Evolutionary conservation across 805 yeast genomes (phyloP), one percentile per base, ranked within the genome.

Genomic region (Pichia sporocuriosa): DNA sequence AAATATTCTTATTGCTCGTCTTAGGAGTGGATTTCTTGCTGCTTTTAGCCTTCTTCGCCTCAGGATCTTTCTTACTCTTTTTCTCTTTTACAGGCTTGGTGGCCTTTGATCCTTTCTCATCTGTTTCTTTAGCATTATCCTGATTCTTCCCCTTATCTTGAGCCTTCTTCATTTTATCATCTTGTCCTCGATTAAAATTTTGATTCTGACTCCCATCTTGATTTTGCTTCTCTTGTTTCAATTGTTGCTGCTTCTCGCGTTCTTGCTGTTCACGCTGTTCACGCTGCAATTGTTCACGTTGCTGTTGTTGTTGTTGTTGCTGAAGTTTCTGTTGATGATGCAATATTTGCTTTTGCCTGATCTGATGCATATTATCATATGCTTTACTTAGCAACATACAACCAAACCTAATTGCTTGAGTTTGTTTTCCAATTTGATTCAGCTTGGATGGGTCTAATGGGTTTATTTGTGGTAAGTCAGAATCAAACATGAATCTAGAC

Each of bases 381-480:
- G 96, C 81, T 60, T 89, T 90, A 4, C 93, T 77, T 32, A 88
- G 68, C 25, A 90, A 63, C 96, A 88, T 88, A 6, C 95, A 77
- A 8, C 96, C 96, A 63, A 89, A 89, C 45, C 97, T 69, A 24
- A 90, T 84, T 1, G 84, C 80, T 62, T 89, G 97, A 1, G 96
- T 88, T 39, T 81, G 90, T 40, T 81, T 81, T 12, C 87, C 76
- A 32, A 89, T 86, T 48, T 83, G 82, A 56, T 89, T 89, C 53
- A 89, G 69, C 42, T 75, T 72, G 0, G 95, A 79, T 0, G 97
- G 96, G 59, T 87, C 96, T 45, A 85, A 69, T 27, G 82, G 83
- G 32, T 66, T 69, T 54, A 61, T 66, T 44, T 42, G 32, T 11
- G 58, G 55, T 32, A 62, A 36, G 46, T 75, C 79, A 28, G 66